A percentile compares a stretch with the other conserved stretches of the same genome.
Evolutionary conservation across 495 filamentous ascomycete genomes (phyloP).

Genomic region (Penicillium cinerascens): DNA sequence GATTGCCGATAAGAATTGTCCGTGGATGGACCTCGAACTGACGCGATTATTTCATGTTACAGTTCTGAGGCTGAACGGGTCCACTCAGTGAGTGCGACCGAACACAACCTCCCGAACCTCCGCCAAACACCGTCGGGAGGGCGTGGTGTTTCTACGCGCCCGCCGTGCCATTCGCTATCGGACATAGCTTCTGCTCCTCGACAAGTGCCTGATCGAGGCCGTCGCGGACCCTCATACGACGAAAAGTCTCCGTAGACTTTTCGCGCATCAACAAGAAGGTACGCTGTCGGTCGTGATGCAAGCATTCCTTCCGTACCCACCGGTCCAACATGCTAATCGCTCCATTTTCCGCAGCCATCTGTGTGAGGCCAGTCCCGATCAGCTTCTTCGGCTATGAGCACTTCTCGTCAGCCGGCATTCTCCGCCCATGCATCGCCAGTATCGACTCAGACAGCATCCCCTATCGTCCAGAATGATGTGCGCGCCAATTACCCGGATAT

Average conservation of each 20-base stretch:
- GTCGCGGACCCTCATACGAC: conserved; percentile 8
- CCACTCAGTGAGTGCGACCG: conserved; percentile 29
- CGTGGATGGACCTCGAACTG: conserved; percentile 11
- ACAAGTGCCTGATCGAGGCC: conserved; percentile 12
- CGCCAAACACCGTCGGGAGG: conserved; percentile 21
- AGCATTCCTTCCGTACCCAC: conserved; percentile 5
- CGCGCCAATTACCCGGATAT: conserved; percentile 39
- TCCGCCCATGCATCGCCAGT: conserved; percentile 33
- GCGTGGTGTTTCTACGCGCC: conserved; percentile 20
- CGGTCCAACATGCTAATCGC: conserved; percentile 21
- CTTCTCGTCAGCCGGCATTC: conserved; percentile 33
- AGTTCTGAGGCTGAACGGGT: conserved; percentile 21
- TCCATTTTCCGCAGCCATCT: conserved; percentile 22
- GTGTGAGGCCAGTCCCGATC: conserved; percentile 28
- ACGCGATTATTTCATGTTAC: conserved; percentile 7
- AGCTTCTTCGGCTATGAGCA: conserved; percentile 46
- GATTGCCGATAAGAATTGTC: conserved; percentile 18
- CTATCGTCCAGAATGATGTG: conserved; percentile 31
- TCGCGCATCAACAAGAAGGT: conserved; percentile 19
- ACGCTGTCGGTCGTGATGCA: conserved; percentile 16
- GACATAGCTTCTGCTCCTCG: background rate
- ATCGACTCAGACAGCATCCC: conserved; percentile 24
- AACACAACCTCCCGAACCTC: conserved; percentile 17
- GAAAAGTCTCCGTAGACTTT: conserved; percentile 11
- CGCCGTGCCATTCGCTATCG: conserved; percentile 19